phyloP scores from a whole-genome alignment of 2,329 filamentous ascomycete genomes.

The Aspergillus arachidicola region DNA sequence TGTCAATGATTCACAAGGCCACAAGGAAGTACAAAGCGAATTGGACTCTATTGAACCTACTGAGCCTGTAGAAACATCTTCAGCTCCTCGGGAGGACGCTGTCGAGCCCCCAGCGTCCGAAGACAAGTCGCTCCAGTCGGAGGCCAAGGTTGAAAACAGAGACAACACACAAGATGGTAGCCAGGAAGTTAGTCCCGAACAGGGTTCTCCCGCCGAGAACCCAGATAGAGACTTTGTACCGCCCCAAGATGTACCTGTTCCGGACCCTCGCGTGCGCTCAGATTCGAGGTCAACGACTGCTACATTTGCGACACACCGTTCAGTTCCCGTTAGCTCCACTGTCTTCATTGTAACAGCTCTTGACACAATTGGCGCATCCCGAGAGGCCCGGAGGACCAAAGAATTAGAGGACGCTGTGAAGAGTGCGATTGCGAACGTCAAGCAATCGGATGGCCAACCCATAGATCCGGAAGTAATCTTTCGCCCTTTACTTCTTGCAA shows the following conservation, averaged over 20 bases:
- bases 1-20: constrained; percentile 20
- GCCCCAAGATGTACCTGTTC: constrained; percentile 27
- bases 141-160: constrained; percentile 20
- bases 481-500: constrained; percentile 84
- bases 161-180: constrained; percentile 19
- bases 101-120: constrained; percentile 28
- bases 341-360: constrained; percentile 94
- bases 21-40: constrained; percentile 7
- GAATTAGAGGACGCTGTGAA: constrained; percentile 80
- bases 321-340: constrained; percentile 81
- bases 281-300: constrained; percentile 63
- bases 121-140: constrained; percentile 21
- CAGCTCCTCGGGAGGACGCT: constrained; percentile 28
- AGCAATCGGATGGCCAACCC: constrained; percentile 75
- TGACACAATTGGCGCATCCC: constrained; percentile 87
- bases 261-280: constrained; percentile 52
- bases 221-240: constrained; percentile 19
- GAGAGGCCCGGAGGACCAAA: constrained; percentile 86
- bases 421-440: constrained; percentile 81
- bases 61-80: constrained; percentile 25
- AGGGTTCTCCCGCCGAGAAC: constrained; percentile 19
- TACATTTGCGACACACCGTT: constrained; percentile 53
- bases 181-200: constrained; percentile 14
- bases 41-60: constrained; percentile 22
- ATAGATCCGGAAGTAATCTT: constrained; percentile 93